phyloP scores from a whole-genome alignment of 2,329 filamentous ascomycete species.

The Aureobasidium sp. region DNA sequence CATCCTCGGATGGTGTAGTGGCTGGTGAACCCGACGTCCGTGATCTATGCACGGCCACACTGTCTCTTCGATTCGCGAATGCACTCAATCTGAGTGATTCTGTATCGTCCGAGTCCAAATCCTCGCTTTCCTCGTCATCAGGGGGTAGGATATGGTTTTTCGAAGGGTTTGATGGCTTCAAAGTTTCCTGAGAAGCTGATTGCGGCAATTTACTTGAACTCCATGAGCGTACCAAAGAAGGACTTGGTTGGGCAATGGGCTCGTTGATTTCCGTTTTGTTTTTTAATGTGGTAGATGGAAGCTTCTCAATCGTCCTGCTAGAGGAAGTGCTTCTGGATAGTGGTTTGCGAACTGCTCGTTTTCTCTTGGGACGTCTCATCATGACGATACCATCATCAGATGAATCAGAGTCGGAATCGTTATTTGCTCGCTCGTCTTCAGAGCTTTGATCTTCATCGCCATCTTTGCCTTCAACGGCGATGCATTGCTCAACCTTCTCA shows the following conservation, averaged over 20 bases:
- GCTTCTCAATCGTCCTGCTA: constrained; percentile 78
- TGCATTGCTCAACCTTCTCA: constrained; percentile 90
- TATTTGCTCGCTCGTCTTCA: constrained; percentile 35
- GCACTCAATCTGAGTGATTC: constrained; percentile 35
- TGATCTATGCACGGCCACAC: constrained; percentile 23
- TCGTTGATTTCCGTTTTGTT: constrained; percentile 72
- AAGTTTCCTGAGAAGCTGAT: constrained; percentile 74
- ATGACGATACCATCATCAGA: constrained; percentile 69
- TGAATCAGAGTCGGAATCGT: constrained; percentile 36
- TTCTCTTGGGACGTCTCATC: constrained; percentile 60
- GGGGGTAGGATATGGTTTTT: constrained; percentile 54
- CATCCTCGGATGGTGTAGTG: constrained; percentile 36
- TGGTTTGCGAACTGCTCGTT: constrained; percentile 35
- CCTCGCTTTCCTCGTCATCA: constrained; percentile 37
- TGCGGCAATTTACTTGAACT: constrained; percentile 47
- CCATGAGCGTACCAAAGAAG: constrained; percentile 33
- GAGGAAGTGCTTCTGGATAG: constrained; percentile 48
- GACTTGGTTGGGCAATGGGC: constrained; percentile 34
- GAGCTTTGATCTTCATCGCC: constrained; percentile 56
- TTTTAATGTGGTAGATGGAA: constrained; percentile 82
- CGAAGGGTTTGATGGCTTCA: constrained; percentile 61
- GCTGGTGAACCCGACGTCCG: constrained; percentile 17
- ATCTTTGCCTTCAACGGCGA: constrained; percentile 81
- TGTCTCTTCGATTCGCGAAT: constrained; percentile 27
- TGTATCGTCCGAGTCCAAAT: constrained; percentile 38